phyloP scores from a whole-genome alignment of 1,284 basidiomycete species.

The Schizopora paradoxa region DNA sequence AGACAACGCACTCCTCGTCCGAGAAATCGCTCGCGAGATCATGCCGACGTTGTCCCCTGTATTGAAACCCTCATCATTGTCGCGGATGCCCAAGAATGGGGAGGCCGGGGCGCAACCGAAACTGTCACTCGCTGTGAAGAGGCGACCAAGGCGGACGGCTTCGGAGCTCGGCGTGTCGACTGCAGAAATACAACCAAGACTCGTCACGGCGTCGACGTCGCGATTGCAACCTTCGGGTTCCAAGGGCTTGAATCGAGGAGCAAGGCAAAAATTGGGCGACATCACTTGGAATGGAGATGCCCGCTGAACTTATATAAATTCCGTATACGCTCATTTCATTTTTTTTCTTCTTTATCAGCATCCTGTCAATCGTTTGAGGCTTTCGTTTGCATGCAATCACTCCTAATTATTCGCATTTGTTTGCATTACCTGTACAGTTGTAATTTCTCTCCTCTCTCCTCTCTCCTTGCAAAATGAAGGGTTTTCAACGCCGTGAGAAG shows the following conservation, averaged over 20 bases:
- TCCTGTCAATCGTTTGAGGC: too few relatives aligned
- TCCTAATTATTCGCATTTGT: conserved; percentile 5
- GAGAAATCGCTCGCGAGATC: conserved; percentile 81
- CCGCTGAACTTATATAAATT: too few relatives aligned
- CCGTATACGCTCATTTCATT: conserved; percentile 2
- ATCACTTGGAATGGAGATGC: conserved; percentile 39
- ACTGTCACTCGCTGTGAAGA: conserved; percentile 54
- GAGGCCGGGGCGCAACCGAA: conserved; percentile 35
- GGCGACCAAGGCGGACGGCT: conserved; percentile 53
- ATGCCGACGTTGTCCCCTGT: conserved; percentile 67
- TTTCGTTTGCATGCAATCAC: not conserved
- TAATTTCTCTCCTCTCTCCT: conserved; percentile 4
- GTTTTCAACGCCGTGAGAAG: too few relatives aligned
- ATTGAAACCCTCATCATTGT: conserved; percentile 45
- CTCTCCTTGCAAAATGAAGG: too few relatives aligned
- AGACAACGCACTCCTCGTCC: conserved; percentile 86
- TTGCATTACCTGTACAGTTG: too few relatives aligned
- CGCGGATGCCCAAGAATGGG: conserved; percentile 31
- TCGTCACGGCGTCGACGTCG: conserved; percentile 6
- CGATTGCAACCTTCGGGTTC: conserved; percentile 13
- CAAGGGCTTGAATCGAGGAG: conserved; percentile 28
- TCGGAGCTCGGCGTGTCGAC: conserved; percentile 39
- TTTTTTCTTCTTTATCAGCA: conserved; percentile 2
- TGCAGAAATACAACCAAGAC: conserved; percentile 9
- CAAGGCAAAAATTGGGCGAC: conserved; percentile 44